A percentile compares a stretch with the other conserved stretches of the same genome.
Conservation (phyloP, 108 stramenopile species). For the Mayamaea pseudoterrestris region DNA sequence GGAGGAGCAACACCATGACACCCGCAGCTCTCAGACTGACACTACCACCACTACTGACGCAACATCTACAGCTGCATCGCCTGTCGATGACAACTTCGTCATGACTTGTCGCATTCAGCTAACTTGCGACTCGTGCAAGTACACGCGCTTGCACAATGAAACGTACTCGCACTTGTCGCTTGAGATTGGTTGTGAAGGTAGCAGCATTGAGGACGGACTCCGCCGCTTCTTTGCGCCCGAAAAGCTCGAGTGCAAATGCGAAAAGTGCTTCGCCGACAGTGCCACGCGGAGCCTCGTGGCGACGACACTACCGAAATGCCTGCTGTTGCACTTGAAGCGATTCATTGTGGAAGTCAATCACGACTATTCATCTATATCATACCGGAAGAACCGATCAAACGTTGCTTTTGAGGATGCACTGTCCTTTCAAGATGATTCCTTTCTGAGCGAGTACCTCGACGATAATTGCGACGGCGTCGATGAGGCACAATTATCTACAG, state of each 20-base stretch:
- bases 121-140: slow-evolving; percentile 47
- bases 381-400: slow-evolving; percentile 38
- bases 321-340: slow-evolving; percentile 44
- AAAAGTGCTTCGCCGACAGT: slow-evolving; percentile 62
- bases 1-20: too few species aligned
- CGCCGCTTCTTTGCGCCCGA: slow-evolving; percentile 55
- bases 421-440: slow-evolving; percentile 12
- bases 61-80: not conserved
- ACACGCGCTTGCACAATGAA: slow-evolving; percentile 32
- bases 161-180: slow-evolving; percentile 37
- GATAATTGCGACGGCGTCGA: slow-evolving; percentile 14
- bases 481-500: slow-evolving; percentile 3
- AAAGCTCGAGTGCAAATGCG: slow-evolving; percentile 71
- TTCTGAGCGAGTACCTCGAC: slow-evolving; percentile 16
- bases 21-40: too few species aligned
- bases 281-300: slow-evolving; percentile 32
- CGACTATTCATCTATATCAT: slow-evolving; percentile 30
- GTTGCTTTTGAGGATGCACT: slow-evolving; percentile 26
- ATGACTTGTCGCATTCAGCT: slow-evolving; percentile 27
- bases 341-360: slow-evolving; percentile 47
- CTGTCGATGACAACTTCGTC: slow-evolving; percentile 20
- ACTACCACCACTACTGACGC: not conserved
- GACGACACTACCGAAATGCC: slow-evolving; percentile 21
- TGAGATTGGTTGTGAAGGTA: slow-evolving; percentile 23
- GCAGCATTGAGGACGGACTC: slow-evolving; percentile 33